These are phyloP conservation scores for Apocynum venetum DNA, from an alignment of 257 asterid species.

Conservation along the genomic window DNA sequence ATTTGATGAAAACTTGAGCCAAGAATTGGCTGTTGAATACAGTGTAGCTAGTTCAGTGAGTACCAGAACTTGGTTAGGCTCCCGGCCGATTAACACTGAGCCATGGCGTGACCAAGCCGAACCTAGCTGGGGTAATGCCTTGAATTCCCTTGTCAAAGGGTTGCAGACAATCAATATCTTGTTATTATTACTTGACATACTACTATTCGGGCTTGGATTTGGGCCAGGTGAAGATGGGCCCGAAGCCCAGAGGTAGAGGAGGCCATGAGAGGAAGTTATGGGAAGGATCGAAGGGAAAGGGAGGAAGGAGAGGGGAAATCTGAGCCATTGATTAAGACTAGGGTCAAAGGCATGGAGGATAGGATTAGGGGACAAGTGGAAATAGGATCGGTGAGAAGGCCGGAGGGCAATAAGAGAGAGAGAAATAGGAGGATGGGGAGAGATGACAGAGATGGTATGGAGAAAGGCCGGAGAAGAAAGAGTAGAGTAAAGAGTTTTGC, in stretches of 20 bases:
- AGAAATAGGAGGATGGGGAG: conserved; percentile 39
- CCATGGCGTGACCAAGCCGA: conserved; percentile 99
- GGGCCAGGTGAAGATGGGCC: conserved; percentile 1
- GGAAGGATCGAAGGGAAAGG: conserved; percentile 85
- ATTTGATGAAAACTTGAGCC: conserved; percentile 88
- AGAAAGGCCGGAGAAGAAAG: conserved; percentile 73
- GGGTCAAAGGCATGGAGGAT: conserved; percentile 75
- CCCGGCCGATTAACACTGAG: conserved; percentile 77
- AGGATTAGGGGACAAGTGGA: conserved; percentile 18
- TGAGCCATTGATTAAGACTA: conserved; percentile 55
- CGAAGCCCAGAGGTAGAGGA: conserved; percentile 81
- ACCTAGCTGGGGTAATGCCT: conserved; percentile 85
- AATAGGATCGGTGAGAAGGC: conserved; percentile 58
- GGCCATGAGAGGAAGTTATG: conserved; percentile 72
- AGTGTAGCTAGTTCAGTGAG: conserved; percentile 86
- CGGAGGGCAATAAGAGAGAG: conserved; percentile 63
- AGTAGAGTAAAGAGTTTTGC: conserved; percentile 51
- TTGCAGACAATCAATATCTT: conserved; percentile 79
- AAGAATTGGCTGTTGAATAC: conserved; percentile 50
- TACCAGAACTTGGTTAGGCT: conserved; percentile 53
- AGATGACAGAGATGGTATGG: conserved; percentile 56
- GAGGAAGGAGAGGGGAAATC: conserved; percentile 77
- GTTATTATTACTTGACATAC: not conserved
- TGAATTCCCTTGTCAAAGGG: conserved; percentile 60
- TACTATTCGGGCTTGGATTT: not conserved